Conservation (phyloP, 805 yeast species). For the Metschnikowia picachoensis region DNA sequence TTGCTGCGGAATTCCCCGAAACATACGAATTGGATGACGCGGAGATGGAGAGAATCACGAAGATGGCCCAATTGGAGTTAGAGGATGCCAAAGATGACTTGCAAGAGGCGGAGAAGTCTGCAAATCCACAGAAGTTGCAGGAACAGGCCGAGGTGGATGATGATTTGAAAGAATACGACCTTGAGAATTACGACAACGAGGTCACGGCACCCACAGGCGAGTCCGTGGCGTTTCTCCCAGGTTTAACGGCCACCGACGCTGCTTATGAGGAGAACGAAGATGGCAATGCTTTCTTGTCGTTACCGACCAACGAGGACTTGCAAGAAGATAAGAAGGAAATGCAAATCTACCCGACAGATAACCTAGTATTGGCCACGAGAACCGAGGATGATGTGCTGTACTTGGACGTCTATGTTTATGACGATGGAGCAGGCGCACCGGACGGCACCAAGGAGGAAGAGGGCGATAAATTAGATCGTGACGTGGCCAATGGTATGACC, state of each 20-base stretch:
- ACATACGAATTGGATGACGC: slow-evolving; percentile 84
- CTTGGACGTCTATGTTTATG: slow-evolving; percentile 90
- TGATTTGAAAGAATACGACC: slow-evolving; percentile 81
- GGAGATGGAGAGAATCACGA: slow-evolving; percentile 86
- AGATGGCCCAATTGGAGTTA: slow-evolving; percentile 78
- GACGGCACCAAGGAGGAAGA: slow-evolving; percentile 62
- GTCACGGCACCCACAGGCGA: slow-evolving; percentile 52
- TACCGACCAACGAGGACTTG: slow-evolving; percentile 59
- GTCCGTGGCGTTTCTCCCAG: slow-evolving; percentile 66
- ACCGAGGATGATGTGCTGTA: slow-evolving; percentile 95
- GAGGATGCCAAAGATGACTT: slow-evolving; percentile 69
- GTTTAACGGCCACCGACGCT: slow-evolving; percentile 56
- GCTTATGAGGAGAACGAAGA: slow-evolving; percentile 42
- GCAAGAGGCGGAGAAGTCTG: slow-evolving; percentile 39
- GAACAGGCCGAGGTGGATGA: slow-evolving; percentile 68
- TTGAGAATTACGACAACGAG: slow-evolving; percentile 74
- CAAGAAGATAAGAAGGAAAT: slow-evolving; percentile 79
- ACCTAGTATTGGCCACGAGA: slow-evolving; percentile 82
- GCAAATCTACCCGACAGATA: slow-evolving; percentile 87
- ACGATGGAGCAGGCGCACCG: slow-evolving; percentile 87
- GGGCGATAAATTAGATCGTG: slow-evolving; percentile 64
- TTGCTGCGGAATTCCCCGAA: slow-evolving; percentile 88
- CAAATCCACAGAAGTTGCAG: slow-evolving; percentile 29
- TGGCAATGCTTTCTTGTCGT: slow-evolving; percentile 56
- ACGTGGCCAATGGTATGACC: slow-evolving; percentile 65